Evolutionary conservation across 805 yeast genomes (phyloP), one percentile per base, ranked within the genome.

Genomic region (Teunomyces tritomae): DNA sequence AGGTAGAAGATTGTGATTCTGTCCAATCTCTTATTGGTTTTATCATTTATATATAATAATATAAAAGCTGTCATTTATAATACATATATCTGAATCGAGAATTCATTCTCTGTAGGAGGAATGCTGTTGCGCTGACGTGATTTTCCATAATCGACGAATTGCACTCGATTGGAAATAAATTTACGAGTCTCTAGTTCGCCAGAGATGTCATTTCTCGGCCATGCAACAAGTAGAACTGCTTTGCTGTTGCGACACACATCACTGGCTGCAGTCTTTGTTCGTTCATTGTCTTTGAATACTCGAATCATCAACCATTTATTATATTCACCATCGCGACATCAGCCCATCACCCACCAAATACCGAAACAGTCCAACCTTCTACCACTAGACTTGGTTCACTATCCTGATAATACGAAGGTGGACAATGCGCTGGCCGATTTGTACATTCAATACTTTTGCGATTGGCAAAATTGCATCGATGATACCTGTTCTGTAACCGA

Each of bases 1-100:
- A 86, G 99, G 99, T 92, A 92, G 99, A 87, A 90, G 99, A 88
- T 87, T 91, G 80, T 89, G 78, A 79, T 64, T 64, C 49, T 11
- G 30, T 40, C 39, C 14, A 29, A 28, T 28, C 43, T 40, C 28
- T 20, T 40, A 40, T 40, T 37, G 40, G 40, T 37, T 37, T 20
- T 37, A 37, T 37, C 40, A 24, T 37, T 37, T 37, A 37, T 29
- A 39, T 28, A 28, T 39, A 39, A 28, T 39, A 28, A 39, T 39
- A 39, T 39, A 39, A 39, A 39, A 39, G 26, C 34, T 29, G 32
- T 29, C 43, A 39, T 28, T 29, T 28, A 28, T 39, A 39, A 28
- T 28, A 28, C 34, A 28, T 28, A 39, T 39, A 39, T 28, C 27
- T 39, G 43, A 39, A 39, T 16, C 24, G 40, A 14, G 28, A 20